Conservation (phyloP, 441 rosid genomes). For the Flueggea neowawraea region DNA sequence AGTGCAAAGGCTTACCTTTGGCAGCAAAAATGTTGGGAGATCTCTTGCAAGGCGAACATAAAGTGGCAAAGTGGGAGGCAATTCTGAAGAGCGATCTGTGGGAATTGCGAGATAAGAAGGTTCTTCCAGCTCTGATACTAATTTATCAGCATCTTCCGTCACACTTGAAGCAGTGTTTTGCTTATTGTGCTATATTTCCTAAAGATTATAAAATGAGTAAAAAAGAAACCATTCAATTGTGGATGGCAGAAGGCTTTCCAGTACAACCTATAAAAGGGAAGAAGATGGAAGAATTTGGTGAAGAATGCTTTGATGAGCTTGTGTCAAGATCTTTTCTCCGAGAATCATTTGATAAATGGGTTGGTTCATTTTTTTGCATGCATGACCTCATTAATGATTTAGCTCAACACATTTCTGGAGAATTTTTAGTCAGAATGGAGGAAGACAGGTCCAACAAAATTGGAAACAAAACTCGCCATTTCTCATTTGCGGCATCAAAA, state of each 20-base stretch:
- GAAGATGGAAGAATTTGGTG: conserved; percentile 7
- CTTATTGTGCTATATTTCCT: conserved; percentile 14
- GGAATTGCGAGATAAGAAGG: not conserved
- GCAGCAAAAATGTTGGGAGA: conserved; percentile 12
- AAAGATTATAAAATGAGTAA: conserved; percentile 5
- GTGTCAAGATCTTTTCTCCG: conserved; percentile 17
- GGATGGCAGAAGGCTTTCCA: conserved; percentile 17
- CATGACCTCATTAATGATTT: conserved; percentile 15
- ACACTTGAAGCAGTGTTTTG: conserved; percentile 11
- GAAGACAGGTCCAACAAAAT: not conserved
- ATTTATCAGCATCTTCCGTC: conserved; percentile 14
- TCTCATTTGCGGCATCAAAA: not conserved
- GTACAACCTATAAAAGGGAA: conserved; percentile 1
- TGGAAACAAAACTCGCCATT: conserved; percentile 10
- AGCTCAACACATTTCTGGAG: conserved; percentile 9
- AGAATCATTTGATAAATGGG: not conserved
- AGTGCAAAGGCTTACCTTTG: conserved; percentile 13
- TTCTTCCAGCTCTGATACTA: conserved; percentile 11
- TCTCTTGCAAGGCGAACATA: conserved; percentile 1
- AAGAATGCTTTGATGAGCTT: conserved; percentile 13
- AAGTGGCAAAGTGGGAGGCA: conserved; percentile 5
- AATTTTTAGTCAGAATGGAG: conserved; percentile 3
- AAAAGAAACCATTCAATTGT: conserved; percentile 6
- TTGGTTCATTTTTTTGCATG: not conserved
- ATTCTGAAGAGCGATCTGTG: conserved; percentile 10